phyloP scores from a whole-genome alignment of 768 basidiomycete genomes.

The Terana coerulea region DNA sequence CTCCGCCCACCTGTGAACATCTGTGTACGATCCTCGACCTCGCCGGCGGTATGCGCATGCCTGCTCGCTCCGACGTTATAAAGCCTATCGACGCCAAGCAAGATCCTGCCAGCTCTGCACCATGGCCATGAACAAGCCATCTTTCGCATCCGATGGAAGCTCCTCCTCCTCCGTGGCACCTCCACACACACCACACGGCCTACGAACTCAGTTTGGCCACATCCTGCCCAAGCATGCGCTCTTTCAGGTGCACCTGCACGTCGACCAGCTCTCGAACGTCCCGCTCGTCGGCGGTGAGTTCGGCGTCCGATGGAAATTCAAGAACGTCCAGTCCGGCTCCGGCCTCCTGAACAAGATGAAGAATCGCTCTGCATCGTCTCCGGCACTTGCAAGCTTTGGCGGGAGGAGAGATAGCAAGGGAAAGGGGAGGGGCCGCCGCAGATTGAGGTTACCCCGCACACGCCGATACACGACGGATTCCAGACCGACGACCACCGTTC shows the following conservation, averaged over 20 bases:
- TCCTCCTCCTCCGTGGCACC: slow-evolving; percentile 3
- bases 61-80: too few species aligned
- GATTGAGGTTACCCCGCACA: slow-evolving; percentile 3
- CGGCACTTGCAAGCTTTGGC: neutral
- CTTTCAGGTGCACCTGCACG: slow-evolving; percentile 55
- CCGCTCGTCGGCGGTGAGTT: slow-evolving; percentile 73
- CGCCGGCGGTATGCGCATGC: slow-evolving; percentile 6
- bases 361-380: slow-evolving; percentile 16
- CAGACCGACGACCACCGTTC: neutral
- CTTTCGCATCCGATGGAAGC: slow-evolving; percentile 5
- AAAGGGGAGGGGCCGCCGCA: slow-evolving; percentile 11
- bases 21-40: too few species aligned
- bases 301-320: slow-evolving; percentile 68
- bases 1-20: neutral
- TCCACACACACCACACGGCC: slow-evolving; percentile 19
- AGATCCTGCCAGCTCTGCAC: neutral
- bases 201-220: slow-evolving; percentile 59
- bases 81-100: slow-evolving; percentile 1
- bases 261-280: slow-evolving; percentile 69
- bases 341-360: slow-evolving; percentile 42
- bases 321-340: slow-evolving; percentile 44
- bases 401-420: slow-evolving; percentile 19
- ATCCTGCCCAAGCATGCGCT: slow-evolving; percentile 62
- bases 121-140: slow-evolving; percentile 13
- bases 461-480: neutral